A percentile compares a stretch with the other conserved stretches of the same genome.
Conservation (phyloP, 2,329 filamentous ascomycete species). For the Spiromastix sp. region DNA sequence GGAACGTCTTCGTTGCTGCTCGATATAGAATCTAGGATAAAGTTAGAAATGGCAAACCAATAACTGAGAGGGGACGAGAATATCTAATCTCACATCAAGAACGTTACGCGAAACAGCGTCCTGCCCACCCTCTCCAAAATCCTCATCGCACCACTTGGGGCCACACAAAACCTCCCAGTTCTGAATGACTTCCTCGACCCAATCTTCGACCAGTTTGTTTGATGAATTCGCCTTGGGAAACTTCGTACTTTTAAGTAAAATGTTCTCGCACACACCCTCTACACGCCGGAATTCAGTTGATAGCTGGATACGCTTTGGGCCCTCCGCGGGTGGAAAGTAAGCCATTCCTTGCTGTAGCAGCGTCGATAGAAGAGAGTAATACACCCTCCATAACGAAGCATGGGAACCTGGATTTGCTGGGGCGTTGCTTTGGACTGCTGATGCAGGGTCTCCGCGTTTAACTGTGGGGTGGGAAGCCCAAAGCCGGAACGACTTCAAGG, state of each 20-base stretch:
- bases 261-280: constrained; percentile 66
- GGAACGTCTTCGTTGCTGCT: constrained; percentile 85
- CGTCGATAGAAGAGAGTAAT: constrained; percentile 69
- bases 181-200: constrained; percentile 65
- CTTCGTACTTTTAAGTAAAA: constrained; percentile 65
- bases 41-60: constrained; percentile 7
- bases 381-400: constrained; percentile 65
- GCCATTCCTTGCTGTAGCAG: constrained; percentile 49
- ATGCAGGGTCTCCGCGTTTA: constrained; percentile 19
- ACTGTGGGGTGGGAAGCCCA: constrained; percentile 32
- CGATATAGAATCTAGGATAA: constrained; percentile 63
- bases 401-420: constrained; percentile 17
- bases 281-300: constrained; percentile 68
- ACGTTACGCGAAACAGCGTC: constrained; percentile 63
- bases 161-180: constrained; percentile 84
- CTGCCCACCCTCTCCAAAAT: constrained; percentile 73
- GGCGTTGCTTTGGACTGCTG: constrained; percentile 12
- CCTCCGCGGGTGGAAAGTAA: constrained; percentile 14
- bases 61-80: neutral
- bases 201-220: constrained; percentile 70
- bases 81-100: constrained; percentile 47
- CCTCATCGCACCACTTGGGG: constrained; percentile 65
- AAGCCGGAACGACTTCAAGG: constrained; percentile 39
- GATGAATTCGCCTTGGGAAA: constrained; percentile 78
- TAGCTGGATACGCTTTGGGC: constrained; percentile 50